These are phyloP conservation scores for Nakaseomyces kungkrabaensis DNA, from an alignment of 1,139 yeast species.

Conservation along the genomic window DNA sequence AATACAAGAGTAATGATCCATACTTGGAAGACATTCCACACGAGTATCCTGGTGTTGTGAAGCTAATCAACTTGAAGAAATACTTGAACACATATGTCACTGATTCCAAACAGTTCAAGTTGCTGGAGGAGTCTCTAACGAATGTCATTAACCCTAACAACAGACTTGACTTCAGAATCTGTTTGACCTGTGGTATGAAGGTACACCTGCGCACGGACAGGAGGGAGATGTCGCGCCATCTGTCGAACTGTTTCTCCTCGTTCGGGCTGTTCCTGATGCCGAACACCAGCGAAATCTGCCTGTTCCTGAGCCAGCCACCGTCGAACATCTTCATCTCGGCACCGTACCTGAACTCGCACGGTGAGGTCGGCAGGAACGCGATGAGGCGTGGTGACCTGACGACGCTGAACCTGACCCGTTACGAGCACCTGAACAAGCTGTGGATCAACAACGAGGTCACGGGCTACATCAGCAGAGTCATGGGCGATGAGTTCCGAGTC, in stretches of 20 bases:
- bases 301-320: slow-evolving; percentile 32
- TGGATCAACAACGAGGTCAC: slow-evolving; percentile 54
- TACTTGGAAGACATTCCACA: slow-evolving; percentile 16
- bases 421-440: slow-evolving; percentile 43
- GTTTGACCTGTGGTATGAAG: slow-evolving; percentile 34
- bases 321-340: slow-evolving; percentile 38
- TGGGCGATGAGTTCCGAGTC: slow-evolving; percentile 30
- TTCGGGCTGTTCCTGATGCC: slow-evolving; percentile 42
- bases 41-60: slow-evolving; percentile 62
- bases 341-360: slow-evolving; percentile 64
- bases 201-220: slow-evolving; percentile 29
- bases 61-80: slow-evolving; percentile 52
- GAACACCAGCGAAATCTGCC: slow-evolving; percentile 31
- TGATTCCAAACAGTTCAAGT: slow-evolving; percentile 27
- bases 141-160: slow-evolving; percentile 22
- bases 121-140: slow-evolving; percentile 22
- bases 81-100: slow-evolving; percentile 65
- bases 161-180: slow-evolving; percentile 34
- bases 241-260: slow-evolving; percentile 25
- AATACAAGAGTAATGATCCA: slow-evolving; percentile 9
- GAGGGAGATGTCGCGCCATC: slow-evolving; percentile 31
- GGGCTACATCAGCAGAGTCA: slow-evolving; percentile 31
- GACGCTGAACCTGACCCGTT: slow-evolving; percentile 41
- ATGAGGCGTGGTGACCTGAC: slow-evolving; percentile 47
- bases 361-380: slow-evolving; percentile 53